A percentile compares a stretch with the other conserved stretches of the same genome.
Evolutionary conservation across 2,329 filamentous ascomycete species (phyloP).

Genomic region (Fusarium sp.): DNA sequence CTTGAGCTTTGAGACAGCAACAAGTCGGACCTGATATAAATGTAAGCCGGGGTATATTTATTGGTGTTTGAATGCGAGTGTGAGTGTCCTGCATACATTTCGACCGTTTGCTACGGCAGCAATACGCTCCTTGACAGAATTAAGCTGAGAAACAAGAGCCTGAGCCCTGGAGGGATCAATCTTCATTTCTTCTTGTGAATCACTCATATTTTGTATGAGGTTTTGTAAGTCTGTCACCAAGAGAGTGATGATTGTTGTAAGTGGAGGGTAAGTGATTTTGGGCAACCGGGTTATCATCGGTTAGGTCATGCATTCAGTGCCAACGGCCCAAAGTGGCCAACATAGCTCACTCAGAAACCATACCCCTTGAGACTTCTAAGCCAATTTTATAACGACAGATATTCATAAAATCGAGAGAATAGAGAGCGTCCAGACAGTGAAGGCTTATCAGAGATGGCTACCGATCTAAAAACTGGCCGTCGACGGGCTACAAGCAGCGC

Average conservation of each 20-base stretch:
- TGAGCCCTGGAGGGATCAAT: conserved; percentile 71
- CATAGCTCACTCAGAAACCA: conserved; percentile 18
- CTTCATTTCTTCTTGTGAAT: conserved; percentile 65
- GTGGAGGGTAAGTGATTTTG: conserved; percentile 38
- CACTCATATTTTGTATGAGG: conserved; percentile 54
- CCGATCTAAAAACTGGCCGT: conserved; percentile 51
- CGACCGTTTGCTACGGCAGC: conserved; percentile 64
- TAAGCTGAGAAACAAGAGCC: conserved; percentile 71
- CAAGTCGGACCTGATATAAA: conserved; percentile 75
- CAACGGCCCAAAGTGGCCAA: conserved; percentile 25
- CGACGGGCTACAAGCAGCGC: conserved; percentile 62
- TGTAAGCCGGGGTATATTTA: conserved; percentile 36
- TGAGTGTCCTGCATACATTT: conserved; percentile 58
- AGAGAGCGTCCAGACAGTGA: too few relatives aligned
- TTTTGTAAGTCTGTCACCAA: background rate
- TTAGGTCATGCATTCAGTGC: conserved; percentile 18
- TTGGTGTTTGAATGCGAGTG: background rate
- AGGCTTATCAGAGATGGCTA: conserved; percentile 41
- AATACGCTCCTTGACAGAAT: conserved; percentile 69
- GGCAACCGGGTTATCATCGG: conserved; percentile 52
- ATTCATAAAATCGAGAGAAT: background rate
- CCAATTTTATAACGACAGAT: conserved; percentile 2
- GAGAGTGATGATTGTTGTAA: conserved; percentile 38
- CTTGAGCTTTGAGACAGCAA: conserved; percentile 97
- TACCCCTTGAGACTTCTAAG: conserved; percentile 16